Percentiles rank a stretch among this genome's conserved stretches.
These are phyloP conservation scores for Cunninghamia lanceolata DNA, from an alignment of 75 land plant species.

Conservation along the genomic window DNA sequence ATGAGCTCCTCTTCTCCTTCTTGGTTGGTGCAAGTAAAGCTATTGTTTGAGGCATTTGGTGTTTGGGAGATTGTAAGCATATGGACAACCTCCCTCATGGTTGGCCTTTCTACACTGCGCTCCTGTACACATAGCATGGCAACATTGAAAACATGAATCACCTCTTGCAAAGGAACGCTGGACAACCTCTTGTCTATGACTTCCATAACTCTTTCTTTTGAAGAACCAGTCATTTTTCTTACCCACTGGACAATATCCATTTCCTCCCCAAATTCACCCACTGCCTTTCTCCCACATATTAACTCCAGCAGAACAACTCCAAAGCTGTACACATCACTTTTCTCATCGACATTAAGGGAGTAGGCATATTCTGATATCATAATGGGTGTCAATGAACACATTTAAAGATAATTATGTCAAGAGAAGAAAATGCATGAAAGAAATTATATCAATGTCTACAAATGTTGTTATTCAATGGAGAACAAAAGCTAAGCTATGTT, in stretches of 20 bases:
- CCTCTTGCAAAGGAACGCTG: conserved; percentile 37
- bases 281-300: conserved; percentile 70
- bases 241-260: too few relatives aligned
- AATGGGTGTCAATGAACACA: background rate
- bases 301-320: conserved; percentile 95
- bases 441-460: too few relatives aligned
- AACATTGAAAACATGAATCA: conserved; percentile 48
- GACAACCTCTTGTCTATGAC: conserved; percentile 55
- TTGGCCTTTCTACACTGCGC: conserved; percentile 67
- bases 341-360: conserved; percentile 84
- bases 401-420: too few relatives aligned
- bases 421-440: too few relatives aligned
- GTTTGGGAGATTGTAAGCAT: conserved; percentile 41
- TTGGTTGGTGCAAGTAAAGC: too few relatives aligned
- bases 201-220: conserved; percentile 27
- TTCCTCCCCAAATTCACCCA: conserved; percentile 77
- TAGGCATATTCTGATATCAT: conserved; percentile 79
- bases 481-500: too few relatives aligned
- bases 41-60: too few relatives aligned
- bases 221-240: conserved; percentile 26
- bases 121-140: conserved; percentile 70
- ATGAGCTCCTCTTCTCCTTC: too few relatives aligned
- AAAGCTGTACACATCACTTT: conserved; percentile 91
- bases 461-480: too few relatives aligned
- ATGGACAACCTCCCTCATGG: conserved; percentile 84